A percentile compares a stretch with the other conserved stretches of the same genome.
Conservation (phyloP, 1,284 basidiomycete species). For the Cystobasidium pallidum region DNA sequence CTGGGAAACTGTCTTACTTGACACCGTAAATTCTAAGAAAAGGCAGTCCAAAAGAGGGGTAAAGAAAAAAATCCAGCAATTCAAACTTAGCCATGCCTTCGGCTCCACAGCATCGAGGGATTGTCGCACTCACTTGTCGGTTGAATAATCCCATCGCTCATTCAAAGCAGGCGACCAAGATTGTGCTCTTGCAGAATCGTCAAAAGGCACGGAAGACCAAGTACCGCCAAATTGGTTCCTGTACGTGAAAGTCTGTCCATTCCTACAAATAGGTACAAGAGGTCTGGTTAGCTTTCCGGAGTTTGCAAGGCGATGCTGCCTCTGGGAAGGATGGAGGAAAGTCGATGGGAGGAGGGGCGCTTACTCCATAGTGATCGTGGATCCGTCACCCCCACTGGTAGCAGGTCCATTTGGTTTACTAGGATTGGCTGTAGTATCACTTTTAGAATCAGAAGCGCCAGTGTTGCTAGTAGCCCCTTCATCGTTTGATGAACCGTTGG, state of each 20-base stretch:
- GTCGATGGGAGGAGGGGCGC: background rate
- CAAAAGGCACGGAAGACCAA: constrained; percentile 67
- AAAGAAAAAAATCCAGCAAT: no score
- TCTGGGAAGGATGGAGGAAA: background rate
- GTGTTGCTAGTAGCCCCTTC: background rate
- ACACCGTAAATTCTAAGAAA: constrained; percentile 50
- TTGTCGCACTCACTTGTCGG: constrained; percentile 62
- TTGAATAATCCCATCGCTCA: constrained; percentile 47
- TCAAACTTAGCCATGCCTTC: no score
- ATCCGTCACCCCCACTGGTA: constrained; percentile 10
- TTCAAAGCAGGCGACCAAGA: constrained; percentile 58
- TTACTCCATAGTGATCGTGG: constrained; percentile 27
- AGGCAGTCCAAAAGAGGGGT: no score
- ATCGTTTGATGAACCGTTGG: background rate
- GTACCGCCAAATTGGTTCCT: constrained; percentile 54
- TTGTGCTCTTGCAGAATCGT: constrained; percentile 66
- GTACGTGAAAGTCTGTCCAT: constrained; percentile 53
- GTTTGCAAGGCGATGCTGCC: no score
- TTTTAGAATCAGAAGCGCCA: background rate
- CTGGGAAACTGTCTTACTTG: constrained; percentile 41
- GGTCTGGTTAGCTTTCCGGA: no score
- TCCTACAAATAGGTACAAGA: constrained; percentile 11
- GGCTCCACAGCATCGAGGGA: no score
- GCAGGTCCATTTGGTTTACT: background rate
- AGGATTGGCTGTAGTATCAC: background rate